Conservation (phyloP, 768 basidiomycete species). For the Collybia mongolica region DNA sequence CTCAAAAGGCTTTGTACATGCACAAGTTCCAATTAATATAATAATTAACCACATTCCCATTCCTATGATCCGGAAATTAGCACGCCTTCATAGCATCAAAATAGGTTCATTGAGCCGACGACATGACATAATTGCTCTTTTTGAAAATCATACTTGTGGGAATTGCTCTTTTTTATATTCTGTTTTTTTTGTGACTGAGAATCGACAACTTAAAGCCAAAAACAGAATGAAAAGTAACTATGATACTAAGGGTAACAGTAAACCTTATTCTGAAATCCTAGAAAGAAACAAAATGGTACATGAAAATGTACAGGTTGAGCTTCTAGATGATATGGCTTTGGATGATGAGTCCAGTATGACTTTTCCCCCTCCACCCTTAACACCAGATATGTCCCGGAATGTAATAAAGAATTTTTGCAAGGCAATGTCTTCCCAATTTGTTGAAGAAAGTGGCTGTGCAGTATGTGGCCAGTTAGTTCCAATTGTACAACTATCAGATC, state of each 20-base stretch:
- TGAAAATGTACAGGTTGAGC: too few relatives aligned
- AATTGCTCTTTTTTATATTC: not conserved
- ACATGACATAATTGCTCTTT: too few relatives aligned
- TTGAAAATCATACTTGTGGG: not conserved
- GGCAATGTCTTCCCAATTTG: not conserved
- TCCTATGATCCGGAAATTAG: not conserved
- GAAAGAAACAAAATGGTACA: too few relatives aligned
- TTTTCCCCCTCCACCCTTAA: not conserved
- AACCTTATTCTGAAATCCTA: not conserved
- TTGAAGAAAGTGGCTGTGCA: conserved; percentile 2
- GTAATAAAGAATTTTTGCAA: conserved; percentile 2
- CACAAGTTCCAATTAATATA: not conserved
- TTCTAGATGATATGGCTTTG: too few relatives aligned
- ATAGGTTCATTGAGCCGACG: not conserved
- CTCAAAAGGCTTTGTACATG: not conserved
- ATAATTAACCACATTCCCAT: not conserved
- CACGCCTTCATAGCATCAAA: not conserved
- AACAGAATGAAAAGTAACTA: not conserved
- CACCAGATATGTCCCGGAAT: not conserved
- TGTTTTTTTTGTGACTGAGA: not conserved
- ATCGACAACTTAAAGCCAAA: not conserved
- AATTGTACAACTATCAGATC: not conserved
- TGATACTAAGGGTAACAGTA: not conserved
- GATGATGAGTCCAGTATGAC: too few relatives aligned
- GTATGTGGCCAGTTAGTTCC: conserved; percentile 1